A percentile compares a stretch with the other conserved stretches of the same genome.
phyloP scores from a whole-genome alignment of 768 basidiomycete species.

The Termitomyces eurrhizus region DNA sequence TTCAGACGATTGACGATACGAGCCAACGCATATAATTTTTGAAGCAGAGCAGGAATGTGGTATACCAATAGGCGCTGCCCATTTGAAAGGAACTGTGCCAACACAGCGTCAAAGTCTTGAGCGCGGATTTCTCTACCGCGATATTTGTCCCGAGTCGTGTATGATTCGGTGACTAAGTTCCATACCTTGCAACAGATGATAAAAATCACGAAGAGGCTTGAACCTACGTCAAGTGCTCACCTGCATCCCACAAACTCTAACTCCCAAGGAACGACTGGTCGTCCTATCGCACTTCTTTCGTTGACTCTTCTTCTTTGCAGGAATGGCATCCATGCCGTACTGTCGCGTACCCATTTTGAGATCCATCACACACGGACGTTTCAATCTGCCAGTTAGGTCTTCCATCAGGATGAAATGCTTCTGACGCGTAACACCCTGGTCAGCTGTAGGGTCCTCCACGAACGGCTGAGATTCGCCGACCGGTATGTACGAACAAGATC shows the following conservation, averaged over 20 bases:
- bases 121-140: slow-evolving; percentile 86
- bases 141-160: slow-evolving; percentile 95
- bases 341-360: slow-evolving; percentile 99
- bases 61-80: slow-evolving; percentile 81
- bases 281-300: slow-evolving; percentile 97
- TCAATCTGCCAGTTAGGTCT: slow-evolving; percentile 90
- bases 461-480: slow-evolving; percentile 25
- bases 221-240: slow-evolving; percentile 41
- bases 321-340: slow-evolving; percentile 93
- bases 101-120: slow-evolving; percentile 77
- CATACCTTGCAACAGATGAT: slow-evolving; percentile 62
- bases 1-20: slow-evolving; percentile 84
- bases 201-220: neutral
- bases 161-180: slow-evolving; percentile 81
- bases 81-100: slow-evolving; percentile 81
- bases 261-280: slow-evolving; percentile 86
- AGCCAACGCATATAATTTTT: slow-evolving; percentile 92
- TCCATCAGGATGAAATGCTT: slow-evolving; percentile 99
- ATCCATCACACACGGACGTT: slow-evolving; percentile 92
- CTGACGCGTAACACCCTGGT: slow-evolving; percentile 68
- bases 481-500: slow-evolving; percentile 21
- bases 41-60: slow-evolving; percentile 88
- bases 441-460: slow-evolving; percentile 29
- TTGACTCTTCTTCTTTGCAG: slow-evolving; percentile 95
- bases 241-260: slow-evolving; percentile 98